Evolutionary conservation across 148 eudicot species (phyloP).

Genomic region (Silene uniflora): DNA sequence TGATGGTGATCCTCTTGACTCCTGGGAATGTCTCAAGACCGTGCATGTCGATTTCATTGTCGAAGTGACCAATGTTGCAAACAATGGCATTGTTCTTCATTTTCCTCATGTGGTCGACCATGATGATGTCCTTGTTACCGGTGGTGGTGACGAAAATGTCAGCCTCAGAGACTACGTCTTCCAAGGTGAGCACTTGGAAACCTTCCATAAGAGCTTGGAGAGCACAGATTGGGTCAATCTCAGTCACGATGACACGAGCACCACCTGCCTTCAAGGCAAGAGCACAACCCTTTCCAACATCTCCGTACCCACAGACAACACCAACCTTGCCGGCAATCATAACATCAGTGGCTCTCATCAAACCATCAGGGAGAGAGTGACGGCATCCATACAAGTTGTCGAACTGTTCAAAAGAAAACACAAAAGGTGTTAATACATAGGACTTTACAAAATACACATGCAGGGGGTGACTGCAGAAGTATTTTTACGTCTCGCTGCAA

Average conservation of each 20-base stretch:
- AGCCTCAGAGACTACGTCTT: constrained; percentile 67
- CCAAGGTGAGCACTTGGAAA: constrained; percentile 69
- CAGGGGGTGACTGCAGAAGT: no score
- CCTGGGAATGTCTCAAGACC: constrained; percentile 93
- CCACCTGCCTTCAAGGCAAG: constrained; percentile 85
- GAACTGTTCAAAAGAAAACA: constrained; percentile 44
- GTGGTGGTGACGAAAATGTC: constrained; percentile 95
- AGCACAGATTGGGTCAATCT: constrained; percentile 94
- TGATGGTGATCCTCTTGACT: constrained; percentile 83
- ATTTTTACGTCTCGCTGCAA: no score
- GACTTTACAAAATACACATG: no score
- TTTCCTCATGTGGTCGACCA: constrained; percentile 86
- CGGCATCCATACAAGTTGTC: constrained; percentile 99
- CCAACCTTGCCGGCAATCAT: constrained; percentile 98
- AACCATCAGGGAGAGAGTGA: constrained; percentile 94
- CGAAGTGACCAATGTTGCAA: constrained; percentile 98
- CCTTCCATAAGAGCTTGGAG: constrained; percentile 96
- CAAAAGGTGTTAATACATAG: neutral
- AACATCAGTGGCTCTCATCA: constrained; percentile 98
- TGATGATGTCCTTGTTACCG: constrained; percentile 99
- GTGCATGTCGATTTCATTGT: constrained; percentile 91
- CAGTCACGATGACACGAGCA: constrained; percentile 88
- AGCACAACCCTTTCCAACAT: constrained; percentile 99
- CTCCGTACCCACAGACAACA: constrained; percentile 91
- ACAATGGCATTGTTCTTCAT: constrained; percentile 99